A percentile compares a stretch with the other conserved stretches of the same genome.
Evolutionary conservation across 176 grass and related monocot genomes (phyloP).

Genomic region (Musa acuminata): DNA sequence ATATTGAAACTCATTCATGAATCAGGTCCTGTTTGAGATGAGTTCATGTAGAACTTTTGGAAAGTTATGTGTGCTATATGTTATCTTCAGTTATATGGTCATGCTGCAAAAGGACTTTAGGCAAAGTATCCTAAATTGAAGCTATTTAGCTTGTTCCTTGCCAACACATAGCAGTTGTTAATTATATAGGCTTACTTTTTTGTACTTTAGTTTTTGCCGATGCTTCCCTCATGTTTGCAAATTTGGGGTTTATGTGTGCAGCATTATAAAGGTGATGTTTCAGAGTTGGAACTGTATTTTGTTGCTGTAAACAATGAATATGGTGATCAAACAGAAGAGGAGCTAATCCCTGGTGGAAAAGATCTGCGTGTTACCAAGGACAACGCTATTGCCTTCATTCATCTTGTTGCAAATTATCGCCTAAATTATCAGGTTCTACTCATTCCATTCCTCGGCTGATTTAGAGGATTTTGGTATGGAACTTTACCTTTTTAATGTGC

Average conservation of each 20-base stretch:
- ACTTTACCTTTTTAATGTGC: conserved; percentile 25
- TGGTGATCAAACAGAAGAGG: conserved; percentile 91
- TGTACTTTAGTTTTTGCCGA: not conserved
- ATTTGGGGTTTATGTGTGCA: conserved; percentile 19
- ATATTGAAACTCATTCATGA: not conserved
- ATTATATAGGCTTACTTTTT: not conserved
- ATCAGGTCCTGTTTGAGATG: not conserved
- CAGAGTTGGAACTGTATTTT: conserved; percentile 91
- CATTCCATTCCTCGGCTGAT: not conserved
- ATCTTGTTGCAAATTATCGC: conserved; percentile 88
- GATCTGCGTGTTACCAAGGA: conserved; percentile 83
- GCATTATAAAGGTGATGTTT: conserved; percentile 79
- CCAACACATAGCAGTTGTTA: not conserved
- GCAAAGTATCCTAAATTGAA: not conserved
- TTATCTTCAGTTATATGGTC: not conserved
- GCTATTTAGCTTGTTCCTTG: not conserved
- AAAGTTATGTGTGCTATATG: not conserved
- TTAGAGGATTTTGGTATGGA: not conserved
- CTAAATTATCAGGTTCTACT: conserved; percentile 77
- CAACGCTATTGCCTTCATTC: conserved; percentile 94
- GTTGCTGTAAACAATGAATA: conserved; percentile 98
- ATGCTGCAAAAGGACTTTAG: too few species aligned
- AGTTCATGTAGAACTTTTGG: not conserved
- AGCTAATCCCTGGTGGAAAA: conserved; percentile 74
- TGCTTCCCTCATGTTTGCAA: not conserved